Evolutionary conservation across 805 yeast species (phyloP).

Genomic region (Metschnikowia cubensis): DNA sequence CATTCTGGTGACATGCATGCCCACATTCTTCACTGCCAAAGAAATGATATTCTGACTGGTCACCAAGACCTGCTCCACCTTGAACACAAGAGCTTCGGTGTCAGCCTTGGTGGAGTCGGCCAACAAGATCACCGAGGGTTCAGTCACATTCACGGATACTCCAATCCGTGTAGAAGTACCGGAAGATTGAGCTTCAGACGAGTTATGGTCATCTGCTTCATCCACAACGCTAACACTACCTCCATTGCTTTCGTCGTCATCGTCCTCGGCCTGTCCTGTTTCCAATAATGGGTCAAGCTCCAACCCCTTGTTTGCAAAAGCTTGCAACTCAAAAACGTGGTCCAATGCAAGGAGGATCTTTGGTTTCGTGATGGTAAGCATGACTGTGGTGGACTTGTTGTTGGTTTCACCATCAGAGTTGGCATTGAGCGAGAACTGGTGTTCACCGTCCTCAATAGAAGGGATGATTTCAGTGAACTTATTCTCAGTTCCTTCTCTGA

Average conservation of each 20-base stretch:
- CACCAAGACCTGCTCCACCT: constrained; percentile 71
- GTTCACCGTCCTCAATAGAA: constrained; percentile 50
- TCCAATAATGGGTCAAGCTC: constrained; percentile 18
- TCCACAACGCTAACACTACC: not conserved
- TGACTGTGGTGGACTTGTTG: constrained; percentile 41
- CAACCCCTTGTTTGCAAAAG: constrained; percentile 53
- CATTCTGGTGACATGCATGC: constrained; percentile 83
- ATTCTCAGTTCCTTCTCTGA: constrained; percentile 57
- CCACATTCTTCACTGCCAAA: constrained; percentile 70
- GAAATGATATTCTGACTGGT: constrained; percentile 66
- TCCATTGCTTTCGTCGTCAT: not conserved
- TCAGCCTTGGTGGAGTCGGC: constrained; percentile 69
- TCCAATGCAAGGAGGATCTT: constrained; percentile 79
- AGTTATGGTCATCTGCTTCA: not conserved
- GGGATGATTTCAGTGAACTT: constrained; percentile 82
- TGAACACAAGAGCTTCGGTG: constrained; percentile 88
- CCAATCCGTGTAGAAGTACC: constrained; percentile 30
- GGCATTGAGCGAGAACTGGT: constrained; percentile 66
- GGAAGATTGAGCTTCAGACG: not conserved
- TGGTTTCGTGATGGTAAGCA: constrained; percentile 75
- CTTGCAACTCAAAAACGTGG: constrained; percentile 71
- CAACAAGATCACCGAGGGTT: constrained; percentile 71
- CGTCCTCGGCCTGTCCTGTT: constrained; percentile 16
- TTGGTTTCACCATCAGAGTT: constrained; percentile 39
- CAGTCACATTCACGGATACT: constrained; percentile 63